phyloP scores from a whole-genome alignment of 495 filamentous ascomycete species.

The Aeminium ludgeri region DNA sequence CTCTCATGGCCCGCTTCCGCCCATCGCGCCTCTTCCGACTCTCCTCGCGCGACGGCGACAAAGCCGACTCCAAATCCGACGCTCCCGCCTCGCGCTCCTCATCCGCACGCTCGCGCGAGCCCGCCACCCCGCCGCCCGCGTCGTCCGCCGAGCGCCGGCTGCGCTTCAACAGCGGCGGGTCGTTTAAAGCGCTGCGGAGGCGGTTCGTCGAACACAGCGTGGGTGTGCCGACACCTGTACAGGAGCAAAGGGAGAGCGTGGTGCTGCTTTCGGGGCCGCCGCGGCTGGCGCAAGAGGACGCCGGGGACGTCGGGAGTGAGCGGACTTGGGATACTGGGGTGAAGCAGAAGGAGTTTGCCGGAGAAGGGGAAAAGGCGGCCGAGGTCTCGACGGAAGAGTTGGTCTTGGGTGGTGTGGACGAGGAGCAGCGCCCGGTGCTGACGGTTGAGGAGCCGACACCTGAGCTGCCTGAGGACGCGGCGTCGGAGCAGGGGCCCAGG shows the following conservation, averaged over 20 bases:
- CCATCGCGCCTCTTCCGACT: constrained; percentile 1
- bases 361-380: not conserved
- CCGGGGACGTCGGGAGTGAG: not conserved
- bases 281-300: not conserved
- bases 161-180: not conserved
- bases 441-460: constrained; percentile 10
- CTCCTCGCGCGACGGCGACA: not conserved
- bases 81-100: not conserved
- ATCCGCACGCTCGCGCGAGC: not conserved
- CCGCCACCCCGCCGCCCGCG: not conserved
- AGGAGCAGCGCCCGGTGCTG: constrained; percentile 1
- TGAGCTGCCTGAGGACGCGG: constrained; percentile 1
- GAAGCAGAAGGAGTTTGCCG: not conserved
- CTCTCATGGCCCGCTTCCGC: constrained; percentile 2
- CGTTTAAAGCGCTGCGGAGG: not conserved
- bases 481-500: not conserved
- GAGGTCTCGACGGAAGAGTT: not conserved
- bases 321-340: not conserved
- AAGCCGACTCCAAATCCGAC: not conserved
- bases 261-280: not conserved
- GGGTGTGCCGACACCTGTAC: not conserved
- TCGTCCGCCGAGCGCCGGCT: not conserved
- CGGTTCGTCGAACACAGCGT: not conserved
- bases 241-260: not conserved
- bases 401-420: not conserved